Evolutionary conservation across 2,329 filamentous ascomycete species (phyloP), one percentile per base, ranked within the genome.

Genomic region (Dendryphion nanum): DNA sequence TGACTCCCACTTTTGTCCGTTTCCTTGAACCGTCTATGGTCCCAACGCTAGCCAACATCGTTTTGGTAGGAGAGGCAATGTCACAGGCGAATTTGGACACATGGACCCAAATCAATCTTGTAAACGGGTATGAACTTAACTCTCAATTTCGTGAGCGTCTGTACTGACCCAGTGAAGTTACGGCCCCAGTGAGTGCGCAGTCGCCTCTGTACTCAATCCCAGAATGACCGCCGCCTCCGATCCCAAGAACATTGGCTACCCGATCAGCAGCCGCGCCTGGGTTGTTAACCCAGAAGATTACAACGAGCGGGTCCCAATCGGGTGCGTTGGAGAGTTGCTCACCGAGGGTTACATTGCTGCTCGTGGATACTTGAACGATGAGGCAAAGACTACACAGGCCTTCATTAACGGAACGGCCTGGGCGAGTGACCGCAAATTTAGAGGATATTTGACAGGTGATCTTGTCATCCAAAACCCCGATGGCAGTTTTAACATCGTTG

Each of bases 321-420:
- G 79, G 1, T 50, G 43, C 20, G 45, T 45, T 16, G 56, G 54
- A 3, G 79, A 82, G 51, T 64, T 83, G 2, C 67, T 80, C 6
- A 71, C 82, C 16, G 77, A 81, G 45, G 77, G 78, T 0, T 71
- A 73, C 3, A 75, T 59, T 30, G 53, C 64, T 6, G 62, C 51
- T 6, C 51, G 53, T 20, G 51, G 53, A 6, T 59, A 59, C 20
- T 34, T 57, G 6, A 42, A 48, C 18, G 51, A 59, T 18, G 38
- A 48, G 7, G 38, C 46, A 19, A 57, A 54, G 34, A 59, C 53
- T 14, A 19, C 40, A 2, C 40, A 47, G 12, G 47, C 48, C 7
- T 61, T 61, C 37, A 42, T 61, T 17, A 29, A 37, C 13, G 31
- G 47, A 21, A 42, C 46, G 3, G 21, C 31, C 4, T 61, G 55